Base-by-base conservation (phyloP, 2,329 filamentous ascomycete species). In the Trichoderma sp. region DNA sequence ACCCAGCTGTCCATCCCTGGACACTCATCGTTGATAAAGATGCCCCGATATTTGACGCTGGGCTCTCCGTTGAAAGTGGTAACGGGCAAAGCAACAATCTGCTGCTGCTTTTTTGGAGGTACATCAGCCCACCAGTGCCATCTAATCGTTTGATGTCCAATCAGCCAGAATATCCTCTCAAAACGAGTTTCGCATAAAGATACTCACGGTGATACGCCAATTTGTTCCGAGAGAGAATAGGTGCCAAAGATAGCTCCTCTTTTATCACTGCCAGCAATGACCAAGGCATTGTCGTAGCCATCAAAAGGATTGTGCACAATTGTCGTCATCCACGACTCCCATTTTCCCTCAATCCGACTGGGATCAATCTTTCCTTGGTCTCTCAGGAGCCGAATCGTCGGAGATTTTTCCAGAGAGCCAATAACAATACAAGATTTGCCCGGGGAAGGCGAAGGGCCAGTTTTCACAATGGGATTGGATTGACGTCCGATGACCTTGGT, bases 61-160 rank as follows among this genome's bases (percentile, higher is more conserved):
- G 87, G 87, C 4, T 86, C 81, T 11, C 82, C 82, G 58, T 71
- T 77, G 34, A 69, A 52, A 13, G 77, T 78, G 5, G 72, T 72
- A 6, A 72, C 68, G 3, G 74, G 69, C 0, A 84, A 75, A 5
- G 85, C 84, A 70, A 84, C 87, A 60, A 89, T 83, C 8, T 78
- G 77, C 3, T 77, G 72, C 63, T 83, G 83, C 26, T 79, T 79
- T 24, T 82, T 81, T 0, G 82, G 74, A 1, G 86, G 81, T 0
- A 88, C 85, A 73, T 89, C 87, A 11, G 87, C 86, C 79, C 84
- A 89, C 82, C 83, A 89, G 74, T 88, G 82, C 85, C 86, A 89
- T 0, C 78, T 79, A 14, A 14, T 68, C 61, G 24, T 14, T 46
- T 26, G 28, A n/a, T 4, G 46, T 10, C 46, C 13, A 4, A 7